Conservation (phyloP, 2,329 filamentous ascomycete genomes). For the Microascus cirrosus region DNA sequence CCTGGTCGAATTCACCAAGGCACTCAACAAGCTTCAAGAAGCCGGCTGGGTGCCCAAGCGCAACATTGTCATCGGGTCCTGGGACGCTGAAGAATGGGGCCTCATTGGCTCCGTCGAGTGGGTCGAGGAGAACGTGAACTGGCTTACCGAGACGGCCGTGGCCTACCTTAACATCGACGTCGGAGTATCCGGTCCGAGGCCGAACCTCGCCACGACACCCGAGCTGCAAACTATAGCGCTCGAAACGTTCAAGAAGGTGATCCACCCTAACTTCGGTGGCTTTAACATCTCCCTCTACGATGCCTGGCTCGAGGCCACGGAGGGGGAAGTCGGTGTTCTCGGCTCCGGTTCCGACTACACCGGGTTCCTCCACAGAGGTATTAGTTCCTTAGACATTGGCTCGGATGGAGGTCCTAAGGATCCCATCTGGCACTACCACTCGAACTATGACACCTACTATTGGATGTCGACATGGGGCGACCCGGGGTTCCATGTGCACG, state of each 20-base stretch:
- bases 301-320: conserved; percentile 22
- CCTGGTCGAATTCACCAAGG: conserved; percentile 63
- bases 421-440: conserved; percentile 66
- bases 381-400: conserved; percentile 39
- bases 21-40: conserved; percentile 57
- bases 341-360: conserved; percentile 60
- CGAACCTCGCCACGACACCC: conserved; percentile 49
- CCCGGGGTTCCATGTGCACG: conserved; percentile 47
- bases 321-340: conserved; percentile 35
- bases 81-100: conserved; percentile 70
- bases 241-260: conserved; percentile 47
- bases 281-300: conserved; percentile 27
- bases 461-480: conserved; percentile 81
- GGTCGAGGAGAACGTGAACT: conserved; percentile 73
- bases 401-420: conserved; percentile 31
- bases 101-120: conserved; percentile 74
- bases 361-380: conserved; percentile 47
- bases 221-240: conserved; percentile 55
- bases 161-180: conserved; percentile 77
- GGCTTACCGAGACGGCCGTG: conserved; percentile 60
- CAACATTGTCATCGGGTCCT: conserved; percentile 59
- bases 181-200: conserved; percentile 44
- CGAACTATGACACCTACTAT: conserved; percentile 72
- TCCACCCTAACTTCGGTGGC: conserved; percentile 47
- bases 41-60: conserved; percentile 72